Base-by-base conservation (phyloP, 139 green algal species). In the Chlorella ohadii region DNA sequence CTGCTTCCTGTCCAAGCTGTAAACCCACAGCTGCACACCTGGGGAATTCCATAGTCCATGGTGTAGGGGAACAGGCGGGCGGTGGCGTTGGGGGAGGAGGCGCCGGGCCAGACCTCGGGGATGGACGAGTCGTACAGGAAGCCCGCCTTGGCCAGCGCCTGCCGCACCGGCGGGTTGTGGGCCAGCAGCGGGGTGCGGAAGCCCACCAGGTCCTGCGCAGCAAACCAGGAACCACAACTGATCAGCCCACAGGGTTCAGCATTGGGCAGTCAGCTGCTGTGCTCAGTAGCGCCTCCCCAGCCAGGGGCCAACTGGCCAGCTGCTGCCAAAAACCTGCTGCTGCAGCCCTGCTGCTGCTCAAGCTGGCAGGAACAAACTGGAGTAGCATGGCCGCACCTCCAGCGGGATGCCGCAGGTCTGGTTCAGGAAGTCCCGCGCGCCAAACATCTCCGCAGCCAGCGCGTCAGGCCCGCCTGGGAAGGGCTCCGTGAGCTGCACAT, bases 41-140 rank as follows among this genome's bases (percentile, higher is more conserved):
- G 86, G 12, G 86, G 81, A 19, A 89, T 87, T 47, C 86, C 81
- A 31, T 22, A 6, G 71, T 89, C 86, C 74, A 87, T 85, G 39
- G 86, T 78, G 77, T 89, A 89, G 28, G 86, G 86, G 70, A 64
- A 89, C 12, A 89, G 78, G 59, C 80, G 68, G 36, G 31, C 51
- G 3, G 68, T 39, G 47, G 17, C 56, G 70, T 85, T 85, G 68
- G 80, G 70, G 13, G 68, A 80, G 51, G 44, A 61, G 56, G 31
- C 4, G 13, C 33, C 22, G 23, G 39, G 59, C 22, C 79, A 79
- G 57, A 75, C 78, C 44, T 89, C 85, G 3, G 71, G 67, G 41
- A 89, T 87, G 33, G 74, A 78, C 4, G 74, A 85, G 59, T 88
- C 85, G 79, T 88, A 88, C 0, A 86, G 79, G 20, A 88, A 31